A percentile compares a stretch with the other conserved stretches of the same genome.
phyloP scores from a whole-genome alignment of 352 stramenopile species.

The Pythium grandisporangium region DNA sequence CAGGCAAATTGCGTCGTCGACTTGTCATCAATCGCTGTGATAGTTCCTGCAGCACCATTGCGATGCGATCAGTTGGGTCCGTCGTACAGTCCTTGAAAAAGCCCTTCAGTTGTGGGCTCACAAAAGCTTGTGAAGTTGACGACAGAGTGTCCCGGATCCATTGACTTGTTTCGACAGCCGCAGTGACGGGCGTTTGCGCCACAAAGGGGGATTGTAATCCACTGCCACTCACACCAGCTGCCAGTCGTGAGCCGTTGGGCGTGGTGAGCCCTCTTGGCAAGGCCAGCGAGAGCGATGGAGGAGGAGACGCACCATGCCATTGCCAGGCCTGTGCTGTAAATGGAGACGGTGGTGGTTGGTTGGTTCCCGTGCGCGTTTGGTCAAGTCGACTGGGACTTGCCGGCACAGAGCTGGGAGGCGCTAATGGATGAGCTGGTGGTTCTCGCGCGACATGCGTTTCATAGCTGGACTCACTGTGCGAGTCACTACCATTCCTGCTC shows the following conservation, averaged over 20 bases:
- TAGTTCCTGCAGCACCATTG: constrained; percentile 31
- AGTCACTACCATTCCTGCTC: constrained; percentile 5
- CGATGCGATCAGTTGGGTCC: constrained; percentile 50
- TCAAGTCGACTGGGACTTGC: constrained; percentile 12
- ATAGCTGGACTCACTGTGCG: constrained; percentile 8
- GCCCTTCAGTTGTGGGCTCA: constrained; percentile 33
- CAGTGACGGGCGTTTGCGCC: constrained; percentile 62
- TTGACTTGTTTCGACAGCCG: constrained; percentile 73
- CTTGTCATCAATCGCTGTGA: constrained; percentile 37
- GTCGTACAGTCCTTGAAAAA: constrained; percentile 55
- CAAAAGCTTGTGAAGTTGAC: constrained; percentile 11
- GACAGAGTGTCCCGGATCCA: constrained; percentile 66
- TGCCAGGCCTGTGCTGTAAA: constrained; percentile 59
- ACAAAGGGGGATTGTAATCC: constrained; percentile 27
- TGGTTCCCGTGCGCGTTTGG: too few species aligned
- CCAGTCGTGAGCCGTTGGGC: constrained; percentile 5
- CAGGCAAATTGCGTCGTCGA: constrained; percentile 12
- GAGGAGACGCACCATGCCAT: constrained; percentile 51
- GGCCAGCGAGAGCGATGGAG: constrained; percentile 12
- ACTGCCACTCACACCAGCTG: constrained; percentile 9
- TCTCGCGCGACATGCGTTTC: background rate
- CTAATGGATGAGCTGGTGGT: constrained; percentile 5
- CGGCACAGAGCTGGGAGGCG: constrained; percentile 8
- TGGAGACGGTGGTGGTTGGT: constrained; percentile 24
- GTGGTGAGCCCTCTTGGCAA: constrained; percentile 19